Percentiles rank a stretch among this genome's conserved stretches.
Conservation (phyloP, 78 protist species). For the Parvularia atlantis region DNA sequence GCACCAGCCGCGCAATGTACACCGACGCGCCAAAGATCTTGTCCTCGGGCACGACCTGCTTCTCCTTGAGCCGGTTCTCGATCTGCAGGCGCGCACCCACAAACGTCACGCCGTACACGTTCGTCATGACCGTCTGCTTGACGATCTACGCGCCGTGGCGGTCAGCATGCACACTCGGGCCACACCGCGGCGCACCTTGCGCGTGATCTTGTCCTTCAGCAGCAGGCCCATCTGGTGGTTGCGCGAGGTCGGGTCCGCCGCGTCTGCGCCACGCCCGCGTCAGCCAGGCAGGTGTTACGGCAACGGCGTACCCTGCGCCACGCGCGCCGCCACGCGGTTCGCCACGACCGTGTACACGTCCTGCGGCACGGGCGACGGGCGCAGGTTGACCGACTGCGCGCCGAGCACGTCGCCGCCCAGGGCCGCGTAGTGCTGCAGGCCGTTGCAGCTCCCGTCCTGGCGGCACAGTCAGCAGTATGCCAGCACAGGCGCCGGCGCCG, state of each 20-base stretch:
- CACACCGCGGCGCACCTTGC: too few species aligned
- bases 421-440: slow-evolving; percentile 94
- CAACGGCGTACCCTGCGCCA: slow-evolving; percentile 14
- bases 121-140: slow-evolving; percentile 93
- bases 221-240: slow-evolving; percentile 4
- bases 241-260: neutral
- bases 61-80: slow-evolving; percentile 18
- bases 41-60: neutral
- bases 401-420: slow-evolving; percentile 78
- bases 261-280: neutral
- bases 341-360: slow-evolving; percentile 75
- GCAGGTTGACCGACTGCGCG: slow-evolving; percentile 67
- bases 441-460: slow-evolving; percentile 84
- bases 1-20: slow-evolving; percentile 22
- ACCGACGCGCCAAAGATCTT: neutral
- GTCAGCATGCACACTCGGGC: too few species aligned
- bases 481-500: neutral
- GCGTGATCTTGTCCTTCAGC: slow-evolving; percentile 34
- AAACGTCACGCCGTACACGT: slow-evolving; percentile 88
- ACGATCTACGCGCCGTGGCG: too few species aligned
- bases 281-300: neutral
- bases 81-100: slow-evolving; percentile 81
- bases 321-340: slow-evolving; percentile 13
- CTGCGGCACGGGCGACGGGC: slow-evolving; percentile 46
- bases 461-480: neutral